Base-by-base conservation (phyloP, 805 yeast species). In the Wickerhamiella musiphila region DNA sequence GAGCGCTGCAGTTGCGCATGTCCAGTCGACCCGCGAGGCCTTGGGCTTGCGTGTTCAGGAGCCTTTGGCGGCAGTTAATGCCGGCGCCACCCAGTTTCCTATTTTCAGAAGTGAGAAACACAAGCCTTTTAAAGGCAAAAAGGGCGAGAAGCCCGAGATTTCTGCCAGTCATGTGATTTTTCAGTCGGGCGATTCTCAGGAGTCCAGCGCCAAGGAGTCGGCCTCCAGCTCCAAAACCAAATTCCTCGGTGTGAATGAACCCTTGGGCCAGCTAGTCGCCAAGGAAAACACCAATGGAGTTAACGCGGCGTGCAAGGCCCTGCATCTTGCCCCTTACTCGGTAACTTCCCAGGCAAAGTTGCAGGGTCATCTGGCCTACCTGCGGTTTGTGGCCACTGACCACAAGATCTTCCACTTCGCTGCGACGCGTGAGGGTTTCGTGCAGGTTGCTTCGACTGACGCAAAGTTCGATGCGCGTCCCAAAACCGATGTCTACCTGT, bases 321-420 rank as follows among this genome's bases (percentile, higher is more conserved):
- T 90, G 38, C 67, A 63, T 33, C 51, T 82, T 31, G 78, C 94
- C 10, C 68, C 70, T 33, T 86, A 94, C 90, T 74, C 78, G 41
- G 82, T 82, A 10, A 75, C 86, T 19, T 60, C 74, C 12, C 56
- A 61, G 32, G 69, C 66, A 49, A 66, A 60, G 43, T 42, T 63
- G 29, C 66, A 65, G 49, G 96, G 96, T 17, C 93, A 84, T 48
- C 60, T 84, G 44, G 60, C 77, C 36, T 86, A 86, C 53, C 60
- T 90, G 46, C 68, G 68, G 35, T 61, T 72, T 26, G 74, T 70
- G 45, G 78, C 94, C 29, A 59, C 78, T 41, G 96, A 90, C 55
- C 76, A 76, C 44, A 92, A 79, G 49, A 66, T 67, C 18, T 68
- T 65, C 53, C 77, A 79, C 45, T 68, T 86, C 44, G 82, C 94